Base-by-base conservation (phyloP, 345 rosid genomes). In the Reutealis trisperma region DNA sequence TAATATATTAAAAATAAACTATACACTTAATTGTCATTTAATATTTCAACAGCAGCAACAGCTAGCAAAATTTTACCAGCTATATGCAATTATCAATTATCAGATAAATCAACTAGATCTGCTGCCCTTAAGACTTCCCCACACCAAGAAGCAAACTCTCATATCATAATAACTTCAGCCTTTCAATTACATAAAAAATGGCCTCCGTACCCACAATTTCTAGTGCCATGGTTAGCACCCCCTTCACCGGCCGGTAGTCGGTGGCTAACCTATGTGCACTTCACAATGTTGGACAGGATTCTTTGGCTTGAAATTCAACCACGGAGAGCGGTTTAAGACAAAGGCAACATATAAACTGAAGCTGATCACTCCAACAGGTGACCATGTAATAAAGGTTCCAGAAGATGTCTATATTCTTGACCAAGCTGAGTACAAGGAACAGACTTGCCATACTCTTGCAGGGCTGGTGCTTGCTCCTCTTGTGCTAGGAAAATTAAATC, bases 401-500 rank as follows among this genome's bases (percentile, higher is more conserved):
- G 90, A 85, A 11, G 93, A 90, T 67, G 62, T n/a, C 0, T 93
- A 90, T 84, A 84, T 93, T 70, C 88, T 96, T 1, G 99, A 96
- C 85, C 74, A 82, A 0, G 94, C 94, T 0, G 99, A 96, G 80
- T 97, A 27, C 30, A 91, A 52, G 99, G 97, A 1, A 42, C 92
- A 8, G 99, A 93, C 77, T 79, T 93, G 65, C 99, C 99, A 4
- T 95, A 90, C 96, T 95, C 98, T 0, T 95, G 99, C 90, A 85
- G 99, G 78, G 98, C 98, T 2, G 99, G 99, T 14, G 80, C 99
- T 24, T 95, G 99, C 87, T 92, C 98, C 2, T 87, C 92, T 6
- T 95, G 99, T 70, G 94, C 94, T 0, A 97, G 97, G 9, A 92
- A 85, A 69, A 63, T 95, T 5, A 30, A 63, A 1, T 8, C 42